phyloP scores from a whole-genome alignment of 2,329 filamentous ascomycete genomes.

The Domatiomyces catenatus region DNA sequence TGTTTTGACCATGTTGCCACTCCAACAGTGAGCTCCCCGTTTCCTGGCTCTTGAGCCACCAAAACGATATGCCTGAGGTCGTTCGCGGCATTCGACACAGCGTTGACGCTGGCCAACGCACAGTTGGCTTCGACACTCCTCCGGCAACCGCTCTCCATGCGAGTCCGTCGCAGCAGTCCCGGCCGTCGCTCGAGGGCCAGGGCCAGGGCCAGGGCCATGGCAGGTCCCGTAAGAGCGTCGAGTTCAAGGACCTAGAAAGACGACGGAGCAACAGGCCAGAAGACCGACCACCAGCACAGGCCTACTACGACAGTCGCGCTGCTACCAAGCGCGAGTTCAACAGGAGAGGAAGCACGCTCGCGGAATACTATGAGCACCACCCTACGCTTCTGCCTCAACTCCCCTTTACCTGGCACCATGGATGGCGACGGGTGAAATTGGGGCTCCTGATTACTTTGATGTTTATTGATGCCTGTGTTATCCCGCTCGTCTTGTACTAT shows the following conservation, averaged over 20 bases:
- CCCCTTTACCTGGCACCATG: constrained; percentile 17
- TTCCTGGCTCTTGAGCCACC: neutral
- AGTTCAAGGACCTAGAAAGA: constrained; percentile 1
- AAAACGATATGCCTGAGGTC: constrained; percentile 13
- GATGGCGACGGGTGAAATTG: constrained; percentile 14
- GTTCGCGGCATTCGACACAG: constrained; percentile 14
- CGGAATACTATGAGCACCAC: constrained; percentile 16
- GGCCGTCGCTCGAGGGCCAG: neutral
- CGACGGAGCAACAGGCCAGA: constrained; percentile 6
- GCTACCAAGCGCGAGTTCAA: constrained; percentile 17
- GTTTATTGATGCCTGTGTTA: constrained; percentile 16
- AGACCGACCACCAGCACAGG: constrained; percentile 11
- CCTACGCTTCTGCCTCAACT: constrained; percentile 16
- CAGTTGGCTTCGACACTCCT: constrained; percentile 8
- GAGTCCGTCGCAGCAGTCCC: neutral
- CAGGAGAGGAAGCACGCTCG: constrained; percentile 15
- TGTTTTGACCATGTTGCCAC: neutral
- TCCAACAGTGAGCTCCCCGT: neutral
- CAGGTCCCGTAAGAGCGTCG: neutral
- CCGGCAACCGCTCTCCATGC: constrained; percentile 2
- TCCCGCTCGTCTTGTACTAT: constrained; percentile 17
- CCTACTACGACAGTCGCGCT: constrained; percentile 18
- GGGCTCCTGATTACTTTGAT: constrained; percentile 14
- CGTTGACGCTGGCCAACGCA: constrained; percentile 5
- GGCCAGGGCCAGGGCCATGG: too few relatives aligned